A percentile compares a stretch with the other conserved stretches of the same genome.
Evolutionary conservation across 305 asterid species (phyloP).

Genomic region (Solanum aculeatissimum): DNA sequence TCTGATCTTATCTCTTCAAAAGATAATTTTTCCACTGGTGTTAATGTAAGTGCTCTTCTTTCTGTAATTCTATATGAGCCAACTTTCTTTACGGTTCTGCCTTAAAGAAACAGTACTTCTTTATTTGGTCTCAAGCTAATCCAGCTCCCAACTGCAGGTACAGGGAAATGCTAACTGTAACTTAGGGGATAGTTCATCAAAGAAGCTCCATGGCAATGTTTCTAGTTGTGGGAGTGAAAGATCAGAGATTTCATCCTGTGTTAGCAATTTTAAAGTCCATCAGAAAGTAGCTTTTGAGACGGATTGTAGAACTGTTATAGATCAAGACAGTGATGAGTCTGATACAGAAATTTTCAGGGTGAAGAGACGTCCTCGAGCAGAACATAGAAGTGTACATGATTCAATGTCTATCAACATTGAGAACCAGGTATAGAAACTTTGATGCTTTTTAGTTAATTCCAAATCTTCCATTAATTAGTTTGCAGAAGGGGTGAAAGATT

Average conservation of each 20-base stretch:
- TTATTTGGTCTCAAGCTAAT: background rate
- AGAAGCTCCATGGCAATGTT: constrained; percentile 11
- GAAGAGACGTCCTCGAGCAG: constrained; percentile 60
- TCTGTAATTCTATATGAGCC: background rate
- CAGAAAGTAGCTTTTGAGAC: constrained; percentile 9
- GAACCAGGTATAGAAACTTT: constrained; percentile 43
- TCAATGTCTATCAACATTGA: constrained; percentile 27
- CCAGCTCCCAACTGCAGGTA: background rate
- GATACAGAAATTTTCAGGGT: constrained; percentile 84
- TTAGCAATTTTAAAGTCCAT: constrained; percentile 9
- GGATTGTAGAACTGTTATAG: constrained; percentile 16
- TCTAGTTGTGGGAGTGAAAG: constrained; percentile 10
- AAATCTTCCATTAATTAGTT: background rate
- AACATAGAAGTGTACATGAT: constrained; percentile 30
- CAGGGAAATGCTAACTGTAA: constrained; percentile 21
- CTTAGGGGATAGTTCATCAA: constrained; percentile 12
- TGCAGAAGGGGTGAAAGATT: background rate
- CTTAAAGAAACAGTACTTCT: background rate
- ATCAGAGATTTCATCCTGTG: constrained; percentile 21
- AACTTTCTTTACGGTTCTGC: background rate
- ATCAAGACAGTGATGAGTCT: constrained; percentile 56
- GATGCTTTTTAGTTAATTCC: background rate
- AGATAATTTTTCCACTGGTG: constrained; percentile 8
- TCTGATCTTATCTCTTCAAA: constrained; percentile 1
- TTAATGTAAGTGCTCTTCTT: constrained; percentile 11